Conservation (phyloP, 108 stramenopile genomes). For the Nitzschia sp. region DNA sequence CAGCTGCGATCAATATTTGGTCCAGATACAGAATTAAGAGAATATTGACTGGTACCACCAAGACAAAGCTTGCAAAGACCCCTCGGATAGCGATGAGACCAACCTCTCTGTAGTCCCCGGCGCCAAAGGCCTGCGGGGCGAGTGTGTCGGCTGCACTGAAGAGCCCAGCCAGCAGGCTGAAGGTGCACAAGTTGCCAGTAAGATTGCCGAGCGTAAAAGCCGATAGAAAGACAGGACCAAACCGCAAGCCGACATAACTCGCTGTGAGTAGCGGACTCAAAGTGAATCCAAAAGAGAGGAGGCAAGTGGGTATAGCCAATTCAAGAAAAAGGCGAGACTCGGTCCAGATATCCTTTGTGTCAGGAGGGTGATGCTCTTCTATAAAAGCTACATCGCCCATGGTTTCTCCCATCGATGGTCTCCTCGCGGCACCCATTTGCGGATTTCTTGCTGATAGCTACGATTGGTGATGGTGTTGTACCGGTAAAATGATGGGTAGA, state of each 20-base stretch:
- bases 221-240: conserved; percentile 32
- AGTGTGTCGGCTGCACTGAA: conserved; percentile 45
- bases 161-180: conserved; percentile 32
- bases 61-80: neutral
- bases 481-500: neutral
- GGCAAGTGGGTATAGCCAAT: conserved; percentile 32
- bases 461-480: no score
- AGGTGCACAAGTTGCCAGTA: conserved; percentile 44
- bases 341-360: conserved; percentile 11
- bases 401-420: conserved; percentile 2
- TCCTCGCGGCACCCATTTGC: conserved; percentile 7
- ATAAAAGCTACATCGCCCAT: conserved; percentile 1
- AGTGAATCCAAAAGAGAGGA: conserved; percentile 25
- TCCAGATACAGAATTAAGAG: conserved; percentile 28
- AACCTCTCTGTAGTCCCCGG: conserved; percentile 28
- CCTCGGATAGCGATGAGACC: conserved; percentile 39
- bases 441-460: no score
- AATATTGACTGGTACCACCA: conserved; percentile 31
- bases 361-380: conserved; percentile 5
- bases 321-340: conserved; percentile 33
- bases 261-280: conserved; percentile 33
- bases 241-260: conserved; percentile 30
- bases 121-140: conserved; percentile 41
- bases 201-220: conserved; percentile 48
- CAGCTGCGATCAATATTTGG: conserved; percentile 22